Evolutionary conservation across 306 rosid species (phyloP).

Genomic region (Glycine latifolia): DNA sequence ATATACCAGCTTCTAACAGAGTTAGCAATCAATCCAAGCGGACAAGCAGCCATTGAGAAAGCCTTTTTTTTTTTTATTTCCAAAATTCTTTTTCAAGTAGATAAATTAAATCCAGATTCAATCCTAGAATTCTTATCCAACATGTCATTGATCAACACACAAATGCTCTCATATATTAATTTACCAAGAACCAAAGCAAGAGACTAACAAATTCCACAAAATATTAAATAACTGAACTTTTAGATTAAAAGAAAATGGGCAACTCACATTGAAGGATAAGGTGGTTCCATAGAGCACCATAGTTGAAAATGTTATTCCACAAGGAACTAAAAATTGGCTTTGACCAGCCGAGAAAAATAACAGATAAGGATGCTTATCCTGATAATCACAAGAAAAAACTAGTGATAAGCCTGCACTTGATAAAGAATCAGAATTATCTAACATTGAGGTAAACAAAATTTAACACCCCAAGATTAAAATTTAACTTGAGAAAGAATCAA

Average conservation of each 20-base stretch:
- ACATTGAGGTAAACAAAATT: too few species aligned
- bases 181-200: neutral
- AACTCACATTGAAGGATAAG: constrained; percentile 50
- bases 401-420: neutral
- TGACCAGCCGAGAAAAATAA: neutral
- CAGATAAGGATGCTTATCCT: neutral
- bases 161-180: neutral
- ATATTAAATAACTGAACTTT: neutral
- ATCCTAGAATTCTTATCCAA: constrained; percentile 11
- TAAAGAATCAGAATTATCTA: neutral
- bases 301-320: constrained; percentile 5
- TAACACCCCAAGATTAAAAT: too few species aligned
- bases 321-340: neutral
- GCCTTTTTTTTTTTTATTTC: constrained; percentile 13
- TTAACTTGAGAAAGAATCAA: neutral
- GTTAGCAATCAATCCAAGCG: neutral
- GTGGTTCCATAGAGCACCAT: constrained; percentile 56
- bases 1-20: constrained; percentile 20
- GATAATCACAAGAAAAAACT: constrained; percentile 22
- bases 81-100: constrained; percentile 21
- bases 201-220: constrained; percentile 5
- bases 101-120: neutral
- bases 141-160: neutral
- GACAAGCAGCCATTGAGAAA: neutral
- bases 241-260: neutral